Evolutionary conservation across 805 yeast genomes (phyloP).

Genomic region (Saccharomycopsis fermentans): DNA sequence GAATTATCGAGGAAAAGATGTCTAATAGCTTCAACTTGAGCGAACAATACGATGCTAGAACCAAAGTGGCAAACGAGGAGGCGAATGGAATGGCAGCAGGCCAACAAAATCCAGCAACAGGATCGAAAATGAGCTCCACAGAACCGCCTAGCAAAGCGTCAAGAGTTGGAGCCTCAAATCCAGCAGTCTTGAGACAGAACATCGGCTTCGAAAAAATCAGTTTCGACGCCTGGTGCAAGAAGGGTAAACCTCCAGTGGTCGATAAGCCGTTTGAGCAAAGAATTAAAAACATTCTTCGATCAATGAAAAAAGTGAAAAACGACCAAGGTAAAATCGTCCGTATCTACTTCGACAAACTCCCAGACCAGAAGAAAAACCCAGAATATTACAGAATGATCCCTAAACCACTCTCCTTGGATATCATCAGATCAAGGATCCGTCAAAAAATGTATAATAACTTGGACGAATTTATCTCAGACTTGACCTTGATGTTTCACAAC

Average conservation of each 20-base stretch:
- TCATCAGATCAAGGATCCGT: slow-evolving; percentile 73
- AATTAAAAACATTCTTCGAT: slow-evolving; percentile 77
- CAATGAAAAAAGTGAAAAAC: slow-evolving; percentile 62
- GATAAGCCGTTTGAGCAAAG: slow-evolving; percentile 89
- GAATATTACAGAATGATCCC: slow-evolving; percentile 39
- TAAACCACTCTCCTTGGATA: slow-evolving; percentile 59
- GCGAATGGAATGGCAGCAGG: neutral
- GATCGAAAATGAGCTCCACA: neutral
- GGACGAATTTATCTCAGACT: slow-evolving; percentile 67
- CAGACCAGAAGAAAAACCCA: slow-evolving; percentile 46
- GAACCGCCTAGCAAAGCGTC: neutral
- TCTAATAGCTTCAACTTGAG: neutral
- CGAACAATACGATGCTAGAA: neutral
- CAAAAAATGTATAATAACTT: slow-evolving; percentile 72
- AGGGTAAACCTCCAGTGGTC: slow-evolving; percentile 87
- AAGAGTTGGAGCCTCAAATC: neutral
- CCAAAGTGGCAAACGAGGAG: neutral
- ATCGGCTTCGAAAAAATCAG: slow-evolving; percentile 5
- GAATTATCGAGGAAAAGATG: neutral
- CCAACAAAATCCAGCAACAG: neutral
- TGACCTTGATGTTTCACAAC: slow-evolving; percentile 63
- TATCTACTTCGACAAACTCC: slow-evolving; percentile 70
- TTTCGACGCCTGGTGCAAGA: slow-evolving; percentile 38
- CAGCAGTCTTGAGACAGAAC: neutral
- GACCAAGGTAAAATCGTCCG: slow-evolving; percentile 41